phyloP scores from a whole-genome alignment of 2,329 filamentous ascomycete genomes.

The Lasiodiplodia citricola region DNA sequence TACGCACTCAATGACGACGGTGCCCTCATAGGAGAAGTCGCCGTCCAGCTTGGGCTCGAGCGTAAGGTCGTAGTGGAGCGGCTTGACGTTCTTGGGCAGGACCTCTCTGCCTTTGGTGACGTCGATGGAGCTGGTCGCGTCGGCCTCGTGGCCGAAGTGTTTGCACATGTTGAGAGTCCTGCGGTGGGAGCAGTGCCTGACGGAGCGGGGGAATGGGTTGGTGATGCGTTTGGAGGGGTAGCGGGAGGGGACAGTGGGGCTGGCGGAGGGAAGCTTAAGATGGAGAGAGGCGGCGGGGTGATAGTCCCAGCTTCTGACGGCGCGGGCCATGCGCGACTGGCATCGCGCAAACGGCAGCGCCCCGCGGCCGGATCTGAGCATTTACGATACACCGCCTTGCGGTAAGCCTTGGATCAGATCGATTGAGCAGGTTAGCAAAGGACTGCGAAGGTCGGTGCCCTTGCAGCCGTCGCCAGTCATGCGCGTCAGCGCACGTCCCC shows the following conservation, averaged over 20 bases:
- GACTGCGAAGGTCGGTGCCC: constrained; percentile 2
- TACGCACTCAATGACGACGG: constrained; percentile 76
- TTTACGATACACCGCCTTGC: constrained; percentile 19
- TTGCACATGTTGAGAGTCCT: constrained; percentile 70
- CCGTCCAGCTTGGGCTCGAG: constrained; percentile 84
- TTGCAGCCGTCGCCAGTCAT: constrained; percentile 16
- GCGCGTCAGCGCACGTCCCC: constrained; percentile 7
- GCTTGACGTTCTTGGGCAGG: constrained; percentile 88
- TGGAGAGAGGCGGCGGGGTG: constrained; percentile 3
- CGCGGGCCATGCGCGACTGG: constrained; percentile 18
- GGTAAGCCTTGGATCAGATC: constrained; percentile 24
- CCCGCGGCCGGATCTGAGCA: constrained; percentile 22
- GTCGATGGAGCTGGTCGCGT: constrained; percentile 63
- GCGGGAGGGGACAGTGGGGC: constrained; percentile 14
- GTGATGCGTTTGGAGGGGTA: not conserved
- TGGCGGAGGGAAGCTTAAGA: constrained; percentile 9
- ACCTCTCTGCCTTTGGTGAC: constrained; percentile 76
- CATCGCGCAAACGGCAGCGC: constrained; percentile 15
- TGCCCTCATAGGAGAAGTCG: constrained; percentile 85
- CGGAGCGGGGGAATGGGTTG: constrained; percentile 27
- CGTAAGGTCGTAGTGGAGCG: constrained; percentile 88
- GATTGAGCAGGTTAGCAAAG: constrained; percentile 9
- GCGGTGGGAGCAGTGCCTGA: constrained; percentile 74
- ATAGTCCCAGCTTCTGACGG: not conserved
- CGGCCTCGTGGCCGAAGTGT: constrained; percentile 55